Conservation (phyloP, 2,329 filamentous ascomycete genomes). For the Verticillium zaregamsianum region DNA sequence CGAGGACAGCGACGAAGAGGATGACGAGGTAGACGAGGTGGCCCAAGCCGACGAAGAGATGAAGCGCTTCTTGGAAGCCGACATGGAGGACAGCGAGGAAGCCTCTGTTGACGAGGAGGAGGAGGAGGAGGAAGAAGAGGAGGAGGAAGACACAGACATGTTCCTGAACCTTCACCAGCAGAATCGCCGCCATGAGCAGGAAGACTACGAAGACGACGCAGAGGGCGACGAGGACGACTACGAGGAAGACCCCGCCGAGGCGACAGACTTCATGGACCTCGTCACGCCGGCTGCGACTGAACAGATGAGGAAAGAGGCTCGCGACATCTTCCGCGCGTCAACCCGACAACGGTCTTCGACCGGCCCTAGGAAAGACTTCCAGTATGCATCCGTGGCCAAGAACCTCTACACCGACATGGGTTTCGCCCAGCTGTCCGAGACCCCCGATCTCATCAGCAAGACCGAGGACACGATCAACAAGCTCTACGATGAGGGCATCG, state of each 20-base stretch:
- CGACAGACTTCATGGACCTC: slow-evolving; percentile 50
- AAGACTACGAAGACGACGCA: slow-evolving; percentile 33
- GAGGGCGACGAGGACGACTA: slow-evolving; percentile 38
- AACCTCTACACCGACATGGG: slow-evolving; percentile 59
- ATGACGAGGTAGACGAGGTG: slow-evolving; percentile 25
- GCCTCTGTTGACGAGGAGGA: slow-evolving; percentile 29
- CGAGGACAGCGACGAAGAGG: slow-evolving; percentile 26
- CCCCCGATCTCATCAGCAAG: slow-evolving; percentile 65
- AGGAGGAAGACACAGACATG: slow-evolving; percentile 28
- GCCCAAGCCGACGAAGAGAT: slow-evolving; percentile 28
- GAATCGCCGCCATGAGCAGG: slow-evolving; percentile 29
- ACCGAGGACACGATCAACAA: slow-evolving; percentile 68
- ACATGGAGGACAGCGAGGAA: slow-evolving; percentile 30
- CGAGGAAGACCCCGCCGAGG: slow-evolving; percentile 12
- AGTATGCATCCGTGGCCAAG: slow-evolving; percentile 68
- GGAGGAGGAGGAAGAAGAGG: slow-evolving; percentile 31
- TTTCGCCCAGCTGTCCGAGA: slow-evolving; percentile 61
- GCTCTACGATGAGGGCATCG: slow-evolving; percentile 60
- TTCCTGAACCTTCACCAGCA: slow-evolving; percentile 2
- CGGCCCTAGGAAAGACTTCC: slow-evolving; percentile 50
- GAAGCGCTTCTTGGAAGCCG: slow-evolving; percentile 28
- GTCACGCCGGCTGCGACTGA: slow-evolving; percentile 50
- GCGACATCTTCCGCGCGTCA: slow-evolving; percentile 51
- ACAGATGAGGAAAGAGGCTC: slow-evolving; percentile 50
- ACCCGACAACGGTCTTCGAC: slow-evolving; percentile 37